Evolutionary conservation across 495 filamentous ascomycete genomes (phyloP), one percentile per base, ranked within the genome.

Genomic region (Talaromyces trachyspermus): DNA sequence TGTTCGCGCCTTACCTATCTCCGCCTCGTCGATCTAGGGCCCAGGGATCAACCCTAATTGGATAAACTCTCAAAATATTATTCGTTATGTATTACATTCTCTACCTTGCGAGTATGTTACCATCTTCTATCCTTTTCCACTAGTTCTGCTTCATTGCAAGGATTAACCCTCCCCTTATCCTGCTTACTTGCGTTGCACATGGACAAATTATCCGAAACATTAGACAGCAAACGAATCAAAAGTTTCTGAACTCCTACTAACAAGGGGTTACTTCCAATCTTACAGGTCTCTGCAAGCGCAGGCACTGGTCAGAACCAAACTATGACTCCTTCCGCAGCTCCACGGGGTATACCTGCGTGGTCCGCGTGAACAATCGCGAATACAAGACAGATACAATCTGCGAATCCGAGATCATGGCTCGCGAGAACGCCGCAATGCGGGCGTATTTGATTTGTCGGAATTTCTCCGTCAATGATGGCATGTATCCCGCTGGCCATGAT

Each of bases 371-470:
- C 69, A 90, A 91, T 57, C 83, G 92, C 61, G 88, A 95, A 68
- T 98, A 97, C 76, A 84, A 89, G 61, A 94, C 89, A 30, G 89
- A 95, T 62, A 74, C 79, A n/a, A 76, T 81, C 54, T 89, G 87
- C 70, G 81, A 83, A 59, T 84, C 80, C 49, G 84, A 91, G 53
- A 73, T 75, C 43, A 75, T 95, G 54, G 92, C 92, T 43, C 85
- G 87, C 58, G 90, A 98, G 69, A 90, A 89, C 59, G 92, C 92
- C 44, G 92, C 92, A 50, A 95, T 92, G 83, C 84, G 88, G 51
- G 92, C 92, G 49, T 98, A 95, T 68, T 86, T 95, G 73, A 91
- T 97, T 50, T 98, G 92, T 74, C 85, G 91, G 62, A 95, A 95
- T 71, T 96, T 98, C 72, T 96, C 91, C 50, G 84, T 95, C 63